These are phyloP conservation scores for Hamamelis virginiana DNA, from an alignment of 164 flowering plant genomes.

Conservation along the genomic window DNA sequence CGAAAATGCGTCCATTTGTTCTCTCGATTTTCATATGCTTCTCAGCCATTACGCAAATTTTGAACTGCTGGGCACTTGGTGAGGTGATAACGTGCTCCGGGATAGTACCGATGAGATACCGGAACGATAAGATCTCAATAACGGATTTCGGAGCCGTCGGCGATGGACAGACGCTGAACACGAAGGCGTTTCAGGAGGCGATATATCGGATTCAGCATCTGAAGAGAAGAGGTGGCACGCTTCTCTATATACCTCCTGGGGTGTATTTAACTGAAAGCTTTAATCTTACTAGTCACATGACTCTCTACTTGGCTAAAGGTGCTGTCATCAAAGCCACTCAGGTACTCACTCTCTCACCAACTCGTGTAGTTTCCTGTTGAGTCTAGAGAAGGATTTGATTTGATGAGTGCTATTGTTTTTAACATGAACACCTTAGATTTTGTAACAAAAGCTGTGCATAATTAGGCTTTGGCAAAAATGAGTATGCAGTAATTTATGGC, in stretches of 20 bases:
- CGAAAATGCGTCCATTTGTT: conserved; percentile 18
- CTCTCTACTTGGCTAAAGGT: conserved; percentile 76
- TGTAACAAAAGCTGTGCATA: too few species aligned
- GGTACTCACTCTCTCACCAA: conserved; percentile 51
- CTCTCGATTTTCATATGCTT: conserved; percentile 11
- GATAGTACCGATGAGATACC: conserved; percentile 60
- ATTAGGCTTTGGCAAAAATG: neutral
- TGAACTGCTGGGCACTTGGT: conserved; percentile 4
- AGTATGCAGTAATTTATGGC: neutral
- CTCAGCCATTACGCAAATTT: neutral
- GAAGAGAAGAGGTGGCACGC: conserved; percentile 78
- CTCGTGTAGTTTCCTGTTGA: too few species aligned
- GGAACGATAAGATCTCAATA: conserved; percentile 70
- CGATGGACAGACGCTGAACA: conserved; percentile 81
- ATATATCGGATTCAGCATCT: conserved; percentile 76
- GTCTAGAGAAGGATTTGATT: too few species aligned
- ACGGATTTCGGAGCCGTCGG: conserved; percentile 91
- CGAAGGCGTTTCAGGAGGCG: conserved; percentile 76
- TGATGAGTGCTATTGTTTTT: too few species aligned
- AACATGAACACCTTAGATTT: too few species aligned
- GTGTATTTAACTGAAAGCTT: conserved; percentile 81
- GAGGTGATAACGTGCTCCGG: conserved; percentile 67
- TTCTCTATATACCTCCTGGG: conserved; percentile 84
- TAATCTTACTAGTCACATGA: conserved; percentile 90
- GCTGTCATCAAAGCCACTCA: conserved; percentile 85